Base-by-base conservation (phyloP, 1,284 basidiomycete genomes). In the Trametes polyzona region DNA sequence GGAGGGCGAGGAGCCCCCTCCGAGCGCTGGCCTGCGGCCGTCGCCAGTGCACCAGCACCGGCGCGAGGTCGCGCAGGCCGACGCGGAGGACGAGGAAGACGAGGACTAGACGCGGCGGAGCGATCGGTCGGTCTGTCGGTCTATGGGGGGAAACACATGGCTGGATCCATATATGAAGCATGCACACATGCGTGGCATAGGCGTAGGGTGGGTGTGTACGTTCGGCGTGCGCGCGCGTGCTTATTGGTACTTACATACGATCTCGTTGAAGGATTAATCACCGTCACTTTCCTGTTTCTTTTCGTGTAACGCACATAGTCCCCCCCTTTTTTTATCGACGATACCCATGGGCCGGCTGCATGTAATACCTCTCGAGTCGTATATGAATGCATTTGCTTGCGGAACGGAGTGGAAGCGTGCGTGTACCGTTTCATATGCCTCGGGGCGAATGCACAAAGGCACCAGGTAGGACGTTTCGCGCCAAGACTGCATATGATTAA, bases 1-100 rank as follows among this genome's bases (percentile, higher is more conserved):
- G 43, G 83, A 85, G 67, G 76, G 79, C 62, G 76, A 78, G 14
- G 83, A 83, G 62, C 80, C 81, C 12, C 70, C 73, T 24, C 76
- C 80, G 52, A 77, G 72, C 44, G 74, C 75, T 26, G 69, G 69
- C 36, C 65, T 72, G 49, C 66, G 68, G 46, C 56, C 62, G 14
- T 62, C 65, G 9, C 61, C 66, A 1, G 62, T 63, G 30, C 63
- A 61, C 47, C 63, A 61, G 60, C 50, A 84, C 63, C 77, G 78
- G 42, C 73, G 80, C 62, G 81, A 83, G 68, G 71, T 68, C 43
- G 78, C 77, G n/a, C 77, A 79, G 49, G 55, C 42, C 37, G 65
- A 55, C 21, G 57, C 50, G 17, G 62, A 51, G 27, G 58, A 56
- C 30, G 53, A 57, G 32, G 47, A 44, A 21, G 42, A 51, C 39